phyloP scores from a whole-genome alignment of 805 yeast species.

The Nadsonia fulvescens region DNA sequence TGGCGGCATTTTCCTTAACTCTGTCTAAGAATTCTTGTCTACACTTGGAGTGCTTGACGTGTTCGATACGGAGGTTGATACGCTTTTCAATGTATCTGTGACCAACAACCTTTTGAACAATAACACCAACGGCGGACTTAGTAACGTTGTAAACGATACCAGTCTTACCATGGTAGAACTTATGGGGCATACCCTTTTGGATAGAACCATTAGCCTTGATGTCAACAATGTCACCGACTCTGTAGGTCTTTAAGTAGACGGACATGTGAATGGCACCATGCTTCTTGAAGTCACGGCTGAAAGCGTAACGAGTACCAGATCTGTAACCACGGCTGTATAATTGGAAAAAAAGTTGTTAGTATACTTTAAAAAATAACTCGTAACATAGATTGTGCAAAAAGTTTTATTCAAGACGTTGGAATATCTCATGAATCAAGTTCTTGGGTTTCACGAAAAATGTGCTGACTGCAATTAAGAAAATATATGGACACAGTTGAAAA shows the following conservation, averaged over 20 bases:
- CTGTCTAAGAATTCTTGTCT: constrained; percentile 98
- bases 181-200: constrained; percentile 99
- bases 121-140: constrained; percentile 96
- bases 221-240: constrained; percentile 98
- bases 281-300: constrained; percentile 98
- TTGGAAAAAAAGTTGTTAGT: no score
- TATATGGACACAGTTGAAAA: no score
- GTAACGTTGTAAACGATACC: constrained; percentile 98
- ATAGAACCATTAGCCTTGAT: constrained; percentile 98
- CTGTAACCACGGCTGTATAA: no score
- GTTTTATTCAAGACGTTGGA: no score
- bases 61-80: constrained; percentile 96
- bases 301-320: constrained; percentile 99
- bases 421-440: no score
- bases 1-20: constrained; percentile 92
- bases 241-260: constrained; percentile 93
- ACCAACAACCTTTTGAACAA: constrained; percentile 96
- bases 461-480: no score
- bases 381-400: no score
- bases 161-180: constrained; percentile 99
- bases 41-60: constrained; percentile 98
- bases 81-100: constrained; percentile 98
- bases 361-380: no score
- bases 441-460: no score
- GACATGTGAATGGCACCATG: constrained; percentile 91